Conservation (phyloP, 345 rosid species). For the Odontarrhena argentea region DNA sequence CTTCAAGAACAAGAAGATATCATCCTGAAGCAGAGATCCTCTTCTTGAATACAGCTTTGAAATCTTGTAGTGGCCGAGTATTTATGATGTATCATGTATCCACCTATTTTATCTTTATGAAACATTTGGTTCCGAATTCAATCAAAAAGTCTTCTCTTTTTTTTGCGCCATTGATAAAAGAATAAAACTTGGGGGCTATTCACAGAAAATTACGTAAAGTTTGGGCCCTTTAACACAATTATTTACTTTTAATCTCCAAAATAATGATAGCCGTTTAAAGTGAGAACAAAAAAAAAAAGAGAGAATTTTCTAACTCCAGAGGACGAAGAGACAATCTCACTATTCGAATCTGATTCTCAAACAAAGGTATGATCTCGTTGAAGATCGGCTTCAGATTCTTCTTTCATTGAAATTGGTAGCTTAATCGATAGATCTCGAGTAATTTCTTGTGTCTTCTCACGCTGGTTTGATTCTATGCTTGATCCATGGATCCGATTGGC, state of each 20-base stretch:
- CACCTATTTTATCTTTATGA: background rate
- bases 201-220: background rate
- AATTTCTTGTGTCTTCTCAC: constrained; percentile 10
- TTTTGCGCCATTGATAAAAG: background rate
- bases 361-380: constrained; percentile 30
- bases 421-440: constrained; percentile 27
- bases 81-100: constrained; percentile 14
- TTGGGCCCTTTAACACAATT: background rate
- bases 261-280: constrained; percentile 17
- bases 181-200: background rate
- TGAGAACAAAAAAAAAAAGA: background rate
- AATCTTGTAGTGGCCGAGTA: constrained; percentile 26
- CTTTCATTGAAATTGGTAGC: constrained; percentile 8
- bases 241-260: constrained; percentile 6
- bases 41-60: constrained; percentile 24
- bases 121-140: constrained; percentile 28
- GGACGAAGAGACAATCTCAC: constrained; percentile 27
- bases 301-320: constrained; percentile 8
- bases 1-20: constrained; percentile 68
- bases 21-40: constrained; percentile 30
- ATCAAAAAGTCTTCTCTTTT: background rate
- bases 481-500: constrained; percentile 31
- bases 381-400: constrained; percentile 23
- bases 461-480: constrained; percentile 14
- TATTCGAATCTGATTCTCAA: constrained; percentile 40